Percentiles rank a stretch among this genome's conserved stretches.
Conservation (phyloP, 73 alveolate genomes). For the Blepharisma japonicum region DNA sequence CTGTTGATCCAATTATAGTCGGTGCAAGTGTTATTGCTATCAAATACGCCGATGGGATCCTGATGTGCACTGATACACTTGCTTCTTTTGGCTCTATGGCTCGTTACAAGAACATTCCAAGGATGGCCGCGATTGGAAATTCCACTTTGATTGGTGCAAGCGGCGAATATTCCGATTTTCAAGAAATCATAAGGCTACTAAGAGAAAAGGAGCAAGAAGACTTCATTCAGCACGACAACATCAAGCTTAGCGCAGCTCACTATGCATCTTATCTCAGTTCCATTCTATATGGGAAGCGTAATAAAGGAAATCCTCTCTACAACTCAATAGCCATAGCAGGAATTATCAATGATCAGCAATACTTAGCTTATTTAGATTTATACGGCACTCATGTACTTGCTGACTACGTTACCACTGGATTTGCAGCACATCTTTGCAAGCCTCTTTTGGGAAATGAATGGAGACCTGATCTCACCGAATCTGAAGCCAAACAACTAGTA, state of each 20-base stretch:
- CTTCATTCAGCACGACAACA: slow-evolving; percentile 71
- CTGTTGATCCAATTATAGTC: slow-evolving; percentile 57
- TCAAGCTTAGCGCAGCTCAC: slow-evolving; percentile 63
- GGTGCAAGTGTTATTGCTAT: slow-evolving; percentile 82
- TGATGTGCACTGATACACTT: slow-evolving; percentile 70
- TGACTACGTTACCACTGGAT: slow-evolving; percentile 54
- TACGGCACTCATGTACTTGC: slow-evolving; percentile 60
- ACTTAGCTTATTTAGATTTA: slow-evolving; percentile 48
- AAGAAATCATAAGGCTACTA: slow-evolving; percentile 57
- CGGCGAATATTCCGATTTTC: slow-evolving; percentile 84
- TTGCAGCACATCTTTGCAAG: slow-evolving; percentile 56
- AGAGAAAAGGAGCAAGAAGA: slow-evolving; percentile 64
- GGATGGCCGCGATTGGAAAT: slow-evolving; percentile 56
- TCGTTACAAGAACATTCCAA: slow-evolving; percentile 55
- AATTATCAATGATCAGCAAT: slow-evolving; percentile 16
- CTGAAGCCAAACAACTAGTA: slow-evolving; percentile 47
- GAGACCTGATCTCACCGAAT: slow-evolving; percentile 56
- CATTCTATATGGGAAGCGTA: slow-evolving; percentile 62
- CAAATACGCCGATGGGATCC: slow-evolving; percentile 73
- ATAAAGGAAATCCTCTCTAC: slow-evolving; percentile 76
- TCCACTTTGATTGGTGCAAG: slow-evolving; percentile 69
- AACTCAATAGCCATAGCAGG: slow-evolving; percentile 67
- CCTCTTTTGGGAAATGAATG: slow-evolving; percentile 44
- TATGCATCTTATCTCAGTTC: slow-evolving; percentile 70
- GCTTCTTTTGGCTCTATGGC: slow-evolving; percentile 67